Evolutionary conservation across 2,329 filamentous ascomycete species (phyloP), one percentile per base, ranked within the genome.

Genomic region (Paraphaeosphaeria sporulosa): DNA sequence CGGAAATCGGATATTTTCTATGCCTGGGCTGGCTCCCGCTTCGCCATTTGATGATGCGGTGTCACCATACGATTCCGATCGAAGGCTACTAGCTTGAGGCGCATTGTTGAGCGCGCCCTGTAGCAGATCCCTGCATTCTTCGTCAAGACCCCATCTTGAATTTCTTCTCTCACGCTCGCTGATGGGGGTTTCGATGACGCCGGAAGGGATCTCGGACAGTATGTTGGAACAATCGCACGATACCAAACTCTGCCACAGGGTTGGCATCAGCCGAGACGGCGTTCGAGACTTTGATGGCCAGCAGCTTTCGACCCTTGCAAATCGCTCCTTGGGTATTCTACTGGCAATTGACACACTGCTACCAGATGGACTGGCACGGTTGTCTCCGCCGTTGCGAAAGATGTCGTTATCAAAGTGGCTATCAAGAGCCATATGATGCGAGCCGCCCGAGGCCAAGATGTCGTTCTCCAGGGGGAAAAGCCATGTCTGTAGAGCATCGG

Each of bases 51-150:
- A 75, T 4, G 73, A 76, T 23, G 71, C 68, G 43, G 71, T 71
- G 54, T 76, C 72, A 8, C 65, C 72, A 55, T 69, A 68, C 2
- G 72, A 75, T 17, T 74, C 69, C 1, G 67, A 69, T 32, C 67
- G 64, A 30, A 64, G 48, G 4, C 58, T 67, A 10, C 63, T 62
- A 12, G 66, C 60, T 36, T 69, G 63, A 4, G 71, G 65, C 9
- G 67, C 65, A 55, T 71, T 73, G 44, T 69, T 71, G 47, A 75
- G 53, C 38, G 69, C 61, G 21, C 66, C 64, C 53, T 80, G 67
- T 50, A 83, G 72, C 49, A 79, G 78, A 50, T 80, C 77, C 44
- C 81, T 70, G 21, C 80, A 79, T 32, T 74, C 69, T 23, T 76
- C 69, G 27, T 76, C 71, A 8, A 79, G 60, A 1, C 74, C 73